Evolutionary conservation across 441 rosid species (phyloP).

Genomic region (Arabidopsis hybrid): DNA sequence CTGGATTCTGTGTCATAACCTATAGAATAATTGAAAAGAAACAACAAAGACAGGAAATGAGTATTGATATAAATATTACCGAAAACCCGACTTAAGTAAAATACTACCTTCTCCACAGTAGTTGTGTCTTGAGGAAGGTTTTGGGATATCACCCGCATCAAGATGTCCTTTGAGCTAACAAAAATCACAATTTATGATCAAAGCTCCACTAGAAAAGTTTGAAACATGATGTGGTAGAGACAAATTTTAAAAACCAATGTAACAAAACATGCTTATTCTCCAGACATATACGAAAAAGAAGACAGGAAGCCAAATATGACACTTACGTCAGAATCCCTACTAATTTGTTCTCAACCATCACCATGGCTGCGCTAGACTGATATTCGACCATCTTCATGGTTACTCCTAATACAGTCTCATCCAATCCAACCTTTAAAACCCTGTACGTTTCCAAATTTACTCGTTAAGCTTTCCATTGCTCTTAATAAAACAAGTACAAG

Average conservation of each 20-base stretch:
- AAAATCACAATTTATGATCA: constrained; percentile 29
- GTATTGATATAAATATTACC: constrained; percentile 1
- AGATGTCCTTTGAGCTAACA: constrained; percentile 87
- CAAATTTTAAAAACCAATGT: not conserved
- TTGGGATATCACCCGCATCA: constrained; percentile 90
- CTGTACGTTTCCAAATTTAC: constrained; percentile 51
- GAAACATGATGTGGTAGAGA: constrained; percentile 8
- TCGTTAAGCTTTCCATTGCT: constrained; percentile 29
- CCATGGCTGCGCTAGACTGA: constrained; percentile 76
- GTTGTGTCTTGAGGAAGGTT: constrained; percentile 75
- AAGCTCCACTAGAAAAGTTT: not conserved
- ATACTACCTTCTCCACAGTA: constrained; percentile 80
- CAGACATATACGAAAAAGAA: not conserved
- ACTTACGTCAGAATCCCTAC: constrained; percentile 92
- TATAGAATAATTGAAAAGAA: constrained; percentile 42
- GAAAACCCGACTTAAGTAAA: not conserved
- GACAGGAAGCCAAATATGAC: constrained; percentile 3
- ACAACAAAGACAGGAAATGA: constrained; percentile 7
- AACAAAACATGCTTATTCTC: not conserved
- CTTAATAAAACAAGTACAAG: constrained; percentile 12
- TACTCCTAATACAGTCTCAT: constrained; percentile 72
- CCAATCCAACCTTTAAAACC: constrained; percentile 79
- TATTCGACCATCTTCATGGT: constrained; percentile 90
- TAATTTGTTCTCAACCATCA: constrained; percentile 72
- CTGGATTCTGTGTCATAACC: constrained; percentile 99